A percentile compares a stretch with the other conserved stretches of the same genome.
Evolutionary conservation across 192 early-diverging fungal genomes (phyloP).

Genomic region (Gigaspora rosea): DNA sequence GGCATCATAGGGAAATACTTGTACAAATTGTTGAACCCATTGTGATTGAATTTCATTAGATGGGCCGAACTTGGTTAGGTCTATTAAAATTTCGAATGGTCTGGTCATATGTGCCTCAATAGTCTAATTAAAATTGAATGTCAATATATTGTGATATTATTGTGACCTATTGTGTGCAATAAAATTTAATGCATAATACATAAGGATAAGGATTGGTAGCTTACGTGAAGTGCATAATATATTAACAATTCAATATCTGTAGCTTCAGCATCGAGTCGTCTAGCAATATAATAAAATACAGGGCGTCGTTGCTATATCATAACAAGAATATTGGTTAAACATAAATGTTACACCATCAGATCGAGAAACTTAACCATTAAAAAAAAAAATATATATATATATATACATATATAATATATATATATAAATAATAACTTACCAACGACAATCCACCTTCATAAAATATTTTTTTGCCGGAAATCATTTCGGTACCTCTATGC

Average conservation of each 20-base stretch:
- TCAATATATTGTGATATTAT: too few species aligned
- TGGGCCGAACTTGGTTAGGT: conserved; percentile 75
- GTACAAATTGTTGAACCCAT: conserved; percentile 75
- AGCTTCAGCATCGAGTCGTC: conserved; percentile 70
- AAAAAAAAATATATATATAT: too few species aligned
- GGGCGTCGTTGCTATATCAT: conserved; percentile 55
- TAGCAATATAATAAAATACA: conserved; percentile 87
- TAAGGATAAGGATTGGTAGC: conserved; percentile 16
- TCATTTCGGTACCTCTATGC: conserved; percentile 61
- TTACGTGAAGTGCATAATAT: conserved; percentile 70
- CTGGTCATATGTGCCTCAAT: conserved; percentile 68
- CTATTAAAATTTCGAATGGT: conserved; percentile 80
- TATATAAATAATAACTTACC: conserved; percentile 22
- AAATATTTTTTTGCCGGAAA: conserved; percentile 72
- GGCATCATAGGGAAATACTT: conserved; percentile 68
- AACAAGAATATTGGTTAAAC: background rate
- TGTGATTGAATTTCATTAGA: conserved; percentile 79
- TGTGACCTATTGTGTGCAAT: background rate
- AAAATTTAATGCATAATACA: background rate
- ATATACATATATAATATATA: background rate
- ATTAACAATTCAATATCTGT: conserved; percentile 85
- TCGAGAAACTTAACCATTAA: background rate
- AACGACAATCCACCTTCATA: conserved; percentile 83
- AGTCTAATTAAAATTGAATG: conserved; percentile 31
- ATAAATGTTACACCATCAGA: background rate